A percentile compares a stretch with the other conserved stretches of the same genome.
phyloP scores from a whole-genome alignment of 2,329 filamentous ascomycete genomes.

The Pseudogymnoascus sp. region DNA sequence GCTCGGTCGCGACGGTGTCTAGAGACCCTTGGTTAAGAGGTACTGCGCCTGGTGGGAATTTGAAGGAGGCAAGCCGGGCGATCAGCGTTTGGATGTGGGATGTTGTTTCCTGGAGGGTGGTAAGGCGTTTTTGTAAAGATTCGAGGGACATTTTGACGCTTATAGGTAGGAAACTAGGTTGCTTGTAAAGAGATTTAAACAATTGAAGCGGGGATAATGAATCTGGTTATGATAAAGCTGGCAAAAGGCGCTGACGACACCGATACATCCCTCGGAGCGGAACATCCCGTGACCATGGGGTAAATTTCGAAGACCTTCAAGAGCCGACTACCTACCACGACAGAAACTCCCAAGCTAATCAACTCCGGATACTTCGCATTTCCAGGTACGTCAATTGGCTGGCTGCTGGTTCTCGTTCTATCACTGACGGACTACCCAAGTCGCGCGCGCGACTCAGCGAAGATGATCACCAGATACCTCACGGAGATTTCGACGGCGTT shows the following conservation, averaged over 20 bases:
- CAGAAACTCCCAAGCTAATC: constrained; percentile 6
- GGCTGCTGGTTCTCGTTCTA: background rate
- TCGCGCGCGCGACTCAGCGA: constrained; percentile 22
- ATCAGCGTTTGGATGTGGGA: constrained; percentile 50
- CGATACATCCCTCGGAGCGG: background rate
- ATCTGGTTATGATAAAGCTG: constrained; percentile 7
- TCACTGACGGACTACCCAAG: background rate
- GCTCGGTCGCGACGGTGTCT: constrained; percentile 42
- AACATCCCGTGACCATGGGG: constrained; percentile 9
- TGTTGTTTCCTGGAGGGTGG: constrained; percentile 52
- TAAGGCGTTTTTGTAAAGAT: constrained; percentile 52
- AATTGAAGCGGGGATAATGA: background rate
- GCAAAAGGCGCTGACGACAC: constrained; percentile 1
- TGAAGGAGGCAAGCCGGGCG: constrained; percentile 47
- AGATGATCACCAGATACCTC: constrained; percentile 79
- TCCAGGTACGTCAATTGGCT: background rate
- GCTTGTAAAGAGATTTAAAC: background rate
- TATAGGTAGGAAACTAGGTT: background rate
- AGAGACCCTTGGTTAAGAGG: constrained; percentile 34
- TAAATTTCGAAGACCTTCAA: constrained; percentile 5
- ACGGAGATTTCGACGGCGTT: constrained; percentile 79
- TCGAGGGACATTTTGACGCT: constrained; percentile 47
- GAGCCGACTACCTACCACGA: background rate
- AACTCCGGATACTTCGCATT: constrained; percentile 6
- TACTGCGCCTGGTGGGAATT: constrained; percentile 50